Evolutionary conservation across 2,329 filamentous ascomycete genomes (phyloP), one percentile per base, ranked within the genome.

Genomic region (Aspergillus tanneri): DNA sequence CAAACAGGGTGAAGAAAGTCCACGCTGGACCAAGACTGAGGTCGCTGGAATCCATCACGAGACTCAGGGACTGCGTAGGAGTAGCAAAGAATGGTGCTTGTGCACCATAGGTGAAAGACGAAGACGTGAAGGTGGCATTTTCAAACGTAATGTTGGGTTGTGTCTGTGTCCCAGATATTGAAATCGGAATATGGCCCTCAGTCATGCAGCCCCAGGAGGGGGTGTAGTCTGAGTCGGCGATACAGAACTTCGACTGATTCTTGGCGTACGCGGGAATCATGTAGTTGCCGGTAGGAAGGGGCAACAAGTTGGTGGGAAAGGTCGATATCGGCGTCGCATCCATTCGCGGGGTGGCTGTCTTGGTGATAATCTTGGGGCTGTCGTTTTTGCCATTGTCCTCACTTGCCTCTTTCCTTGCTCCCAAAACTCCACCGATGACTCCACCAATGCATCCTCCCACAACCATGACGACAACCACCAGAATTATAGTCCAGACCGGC

Each of bases 1-100:
- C 78, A 59, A 86, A 86, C 11, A 71, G 64, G 19, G 79, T 68
- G 53, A 79, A 77, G 61, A 87, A 87, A 57, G 84, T 84, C 60
- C 78, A 80, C 5, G 84, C 83, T 11, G 83, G 82, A 2, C 84
- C 85, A 52, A 77, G 73, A 11, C 68, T 67, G 28, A 74, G 70
- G 47, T 80, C 77, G 50, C 81, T 77, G 28, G 77, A 73, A 63
- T 87, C 84, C 27, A 71, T 68, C 34, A 83, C 81, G 24, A 84
- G 72, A 18, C 73, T 68, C 50, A 87, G 64, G 1, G 71, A 63
- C 53, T 80, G 73, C 22, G 74, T 67, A 7, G 58, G 63, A 30
- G 62, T 50, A 11, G 61, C 58, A 37, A 81, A 70, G 23, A 73
- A 63, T 1, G 82, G 82, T n/a, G 77, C 70, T 61, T 87, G 84